phyloP scores from a whole-genome alignment of 2,329 filamentous ascomycete genomes.

The Salinomyces thailandicus region DNA sequence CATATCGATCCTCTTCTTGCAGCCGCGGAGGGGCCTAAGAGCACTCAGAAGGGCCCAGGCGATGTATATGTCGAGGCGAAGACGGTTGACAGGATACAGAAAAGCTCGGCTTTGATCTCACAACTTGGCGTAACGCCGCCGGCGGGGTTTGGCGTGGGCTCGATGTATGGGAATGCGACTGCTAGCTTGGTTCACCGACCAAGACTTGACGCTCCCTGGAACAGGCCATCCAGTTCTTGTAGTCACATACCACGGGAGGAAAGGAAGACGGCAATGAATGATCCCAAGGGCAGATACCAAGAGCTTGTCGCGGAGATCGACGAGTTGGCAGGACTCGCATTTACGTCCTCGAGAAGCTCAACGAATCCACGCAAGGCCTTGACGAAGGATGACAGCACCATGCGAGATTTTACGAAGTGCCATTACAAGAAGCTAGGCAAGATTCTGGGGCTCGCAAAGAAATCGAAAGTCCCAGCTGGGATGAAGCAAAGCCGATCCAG shows the following conservation, averaged over 20 bases:
- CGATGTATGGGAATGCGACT: background rate
- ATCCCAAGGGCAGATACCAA: background rate
- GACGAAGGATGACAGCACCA: background rate
- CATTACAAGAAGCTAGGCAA: constrained; percentile 1
- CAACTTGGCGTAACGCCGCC: background rate
- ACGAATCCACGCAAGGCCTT: background rate
- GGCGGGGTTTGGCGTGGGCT: background rate
- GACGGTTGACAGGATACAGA: too few species aligned
- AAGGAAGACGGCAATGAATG: background rate
- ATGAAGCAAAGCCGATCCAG: background rate
- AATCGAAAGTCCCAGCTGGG: background rate
- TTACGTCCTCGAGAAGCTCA: background rate
- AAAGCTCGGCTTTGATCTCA: background rate
- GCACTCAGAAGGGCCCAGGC: constrained; percentile 1
- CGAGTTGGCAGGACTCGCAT: background rate
- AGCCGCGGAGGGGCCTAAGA: background rate
- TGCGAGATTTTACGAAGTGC: background rate
- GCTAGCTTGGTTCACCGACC: background rate
- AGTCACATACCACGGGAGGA: too few species aligned
- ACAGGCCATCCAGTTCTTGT: too few species aligned
- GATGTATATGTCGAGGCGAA: constrained; percentile 2
- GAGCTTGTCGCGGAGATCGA: constrained; percentile 1
- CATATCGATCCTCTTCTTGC: background rate
- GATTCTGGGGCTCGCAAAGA: background rate
- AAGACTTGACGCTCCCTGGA: too few species aligned